Conservation (phyloP, 192 early-diverging fungal genomes). For the Coemansia sp. region DNA sequence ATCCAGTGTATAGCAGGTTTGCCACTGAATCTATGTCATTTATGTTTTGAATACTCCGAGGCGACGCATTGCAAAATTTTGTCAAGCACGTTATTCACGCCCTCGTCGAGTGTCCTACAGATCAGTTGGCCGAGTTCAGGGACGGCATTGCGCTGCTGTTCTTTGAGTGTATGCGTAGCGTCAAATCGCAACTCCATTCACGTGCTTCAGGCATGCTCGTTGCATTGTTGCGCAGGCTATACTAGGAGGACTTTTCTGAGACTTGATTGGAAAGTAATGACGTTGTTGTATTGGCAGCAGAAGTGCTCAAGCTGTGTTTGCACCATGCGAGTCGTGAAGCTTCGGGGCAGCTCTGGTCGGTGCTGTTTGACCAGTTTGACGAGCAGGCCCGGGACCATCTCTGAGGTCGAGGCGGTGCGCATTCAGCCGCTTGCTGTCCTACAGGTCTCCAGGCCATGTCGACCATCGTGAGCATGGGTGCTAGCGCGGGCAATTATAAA, state of each 20-base stretch:
- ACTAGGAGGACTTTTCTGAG: conserved; percentile 24
- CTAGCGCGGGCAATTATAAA: conserved; percentile 41
- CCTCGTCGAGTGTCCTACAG: conserved; percentile 27
- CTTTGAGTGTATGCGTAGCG: conserved; percentile 82
- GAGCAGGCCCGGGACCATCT: conserved; percentile 15
- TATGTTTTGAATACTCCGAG: conserved; percentile 79
- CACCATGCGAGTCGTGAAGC: conserved; percentile 32
- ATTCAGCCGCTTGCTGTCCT: conserved; percentile 24
- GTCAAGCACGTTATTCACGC: conserved; percentile 65
- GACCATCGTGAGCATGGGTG: conserved; percentile 49
- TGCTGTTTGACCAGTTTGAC: conserved; percentile 36
- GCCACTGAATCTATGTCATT: conserved; percentile 91
- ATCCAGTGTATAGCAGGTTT: conserved; percentile 79
- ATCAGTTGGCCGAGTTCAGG: conserved; percentile 57
- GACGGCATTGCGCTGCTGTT: conserved; percentile 83
- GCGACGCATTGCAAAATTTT: conserved; percentile 63
- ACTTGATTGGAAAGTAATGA: conserved; percentile 24
- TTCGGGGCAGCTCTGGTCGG: conserved; percentile 40
- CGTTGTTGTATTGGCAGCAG: conserved; percentile 25
- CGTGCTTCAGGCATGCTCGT: conserved; percentile 49
- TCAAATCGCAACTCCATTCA: conserved; percentile 64
- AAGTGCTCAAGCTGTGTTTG: conserved; percentile 42
- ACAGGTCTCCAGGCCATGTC: conserved; percentile 24
- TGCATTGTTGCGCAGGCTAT: conserved; percentile 38
- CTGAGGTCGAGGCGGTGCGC: neutral